Evolutionary conservation across 2,329 filamentous ascomycete species (phyloP), one percentile per base, ranked within the genome.

Genomic region (Fonsecaea pedrosoi): DNA sequence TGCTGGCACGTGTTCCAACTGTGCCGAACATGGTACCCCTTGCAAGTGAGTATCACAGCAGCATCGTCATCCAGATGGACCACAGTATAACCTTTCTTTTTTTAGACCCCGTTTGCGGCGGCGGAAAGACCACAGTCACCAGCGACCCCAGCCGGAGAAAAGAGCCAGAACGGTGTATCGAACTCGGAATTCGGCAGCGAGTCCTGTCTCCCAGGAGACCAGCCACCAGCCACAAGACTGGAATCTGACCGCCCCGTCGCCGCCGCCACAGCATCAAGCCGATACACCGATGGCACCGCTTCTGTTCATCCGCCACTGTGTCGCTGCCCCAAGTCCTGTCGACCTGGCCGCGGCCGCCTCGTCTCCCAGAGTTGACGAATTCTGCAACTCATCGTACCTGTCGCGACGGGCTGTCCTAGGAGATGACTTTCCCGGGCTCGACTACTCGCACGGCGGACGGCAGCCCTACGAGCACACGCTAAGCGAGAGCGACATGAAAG

Each of bases 371-470:
- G 40, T 64, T n/a, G 66, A 68, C 57, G 56, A 64, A 32, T 68
- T 68, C 32, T 58, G 66, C 66, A 68, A 65, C 21, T 60, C 66
- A 30, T 62, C 61, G 3, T 68, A 62, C 54, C 57, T 68, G 10
- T 65, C 66, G 18, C 58, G 66, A 4, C 59, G 54, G n/a, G 66
- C 66, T 7, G 64, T 68, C 40, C 42, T 68, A 13, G 66, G 66
- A 35, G 58, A 68, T 18, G 66, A 68, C 35, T 68, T 68, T 32
- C 66, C 66, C 8, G 63, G 58, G 15, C 61, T 68, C 35, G 66
- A 68, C 42, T 63, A 68, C 54, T 62, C 62, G 30, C 62, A 68
- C 38, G 63, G 55, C 4, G 59, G 60, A n/a, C 62, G 64, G 30
- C 57, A 45, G 32, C 37, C 54, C 12, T 58, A 64, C 18, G 62